Conservation (phyloP, 2,329 filamentous ascomycete species). For the Colletotrichum scovillei region DNA sequence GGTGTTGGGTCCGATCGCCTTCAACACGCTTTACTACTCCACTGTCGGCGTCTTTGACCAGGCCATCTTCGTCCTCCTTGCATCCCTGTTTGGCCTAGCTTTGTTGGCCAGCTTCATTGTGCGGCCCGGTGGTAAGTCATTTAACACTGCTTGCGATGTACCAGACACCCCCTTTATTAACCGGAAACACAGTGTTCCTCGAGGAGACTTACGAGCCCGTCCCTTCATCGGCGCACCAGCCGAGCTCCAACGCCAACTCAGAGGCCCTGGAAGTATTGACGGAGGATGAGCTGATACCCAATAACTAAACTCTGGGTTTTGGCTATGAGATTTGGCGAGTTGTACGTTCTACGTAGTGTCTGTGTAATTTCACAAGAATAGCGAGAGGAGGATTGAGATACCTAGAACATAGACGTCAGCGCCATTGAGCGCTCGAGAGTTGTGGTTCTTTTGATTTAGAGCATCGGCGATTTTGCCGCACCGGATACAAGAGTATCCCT, state of each 20-base stretch:
- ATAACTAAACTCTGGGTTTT: constrained; percentile 3
- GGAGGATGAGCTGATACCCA: constrained; percentile 28
- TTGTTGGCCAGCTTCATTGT: constrained; percentile 78
- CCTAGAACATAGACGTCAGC: constrained; percentile 22
- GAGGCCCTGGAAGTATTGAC: constrained; percentile 18
- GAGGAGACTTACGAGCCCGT: constrained; percentile 29
- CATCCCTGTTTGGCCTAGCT: constrained; percentile 72
- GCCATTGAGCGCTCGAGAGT: not conserved
- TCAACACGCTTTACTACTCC: constrained; percentile 86
- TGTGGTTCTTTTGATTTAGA: not conserved
- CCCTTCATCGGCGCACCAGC: not conserved
- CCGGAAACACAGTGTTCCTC: constrained; percentile 25
- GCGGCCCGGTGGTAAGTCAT: constrained; percentile 75
- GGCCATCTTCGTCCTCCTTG: constrained; percentile 83
- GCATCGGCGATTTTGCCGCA: not conserved
- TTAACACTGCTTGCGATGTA: not conserved
- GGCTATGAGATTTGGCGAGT: not conserved
- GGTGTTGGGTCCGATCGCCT: constrained; percentile 82
- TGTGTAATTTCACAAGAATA: not conserved
- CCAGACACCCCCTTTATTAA: not conserved
- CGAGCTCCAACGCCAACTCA: not conserved
- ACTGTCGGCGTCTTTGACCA: constrained; percentile 85
- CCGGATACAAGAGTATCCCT: not conserved
- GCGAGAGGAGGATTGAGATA: not conserved
- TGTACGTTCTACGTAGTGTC: not conserved